A percentile compares a stretch with the other conserved stretches of the same genome.
phyloP scores from a whole-genome alignment of 106 monocot genomes.

The Dactylorhiza incarnata region DNA sequence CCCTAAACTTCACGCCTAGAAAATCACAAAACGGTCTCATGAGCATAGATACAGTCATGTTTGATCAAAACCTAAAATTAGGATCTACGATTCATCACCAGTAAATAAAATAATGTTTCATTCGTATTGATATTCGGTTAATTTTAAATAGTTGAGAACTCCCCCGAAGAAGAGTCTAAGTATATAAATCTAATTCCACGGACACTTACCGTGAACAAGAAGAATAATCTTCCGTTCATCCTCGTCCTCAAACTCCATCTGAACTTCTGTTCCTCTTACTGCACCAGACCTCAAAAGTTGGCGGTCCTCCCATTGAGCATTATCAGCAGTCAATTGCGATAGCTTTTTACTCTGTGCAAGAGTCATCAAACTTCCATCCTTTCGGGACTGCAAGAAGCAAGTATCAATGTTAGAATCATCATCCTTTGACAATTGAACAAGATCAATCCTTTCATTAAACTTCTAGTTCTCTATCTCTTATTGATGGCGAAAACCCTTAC shows the following conservation, averaged over 20 bases:
- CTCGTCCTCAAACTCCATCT: slow-evolving; percentile 95
- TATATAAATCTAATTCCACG: background rate
- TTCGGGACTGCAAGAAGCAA: slow-evolving; percentile 59
- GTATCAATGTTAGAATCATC: background rate
- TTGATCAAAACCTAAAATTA: too few species aligned
- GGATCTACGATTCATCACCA: too few species aligned
- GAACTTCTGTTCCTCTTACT: slow-evolving; percentile 92
- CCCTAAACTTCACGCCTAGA: background rate
- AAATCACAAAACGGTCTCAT: background rate
- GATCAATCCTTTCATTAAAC: background rate
- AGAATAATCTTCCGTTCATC: slow-evolving; percentile 98
- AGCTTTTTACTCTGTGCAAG: slow-evolving; percentile 93
- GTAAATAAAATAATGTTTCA: too few species aligned
- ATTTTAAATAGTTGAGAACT: too few species aligned
- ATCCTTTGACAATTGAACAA: background rate
- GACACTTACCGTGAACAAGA: slow-evolving; percentile 88
- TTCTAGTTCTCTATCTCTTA: background rate
- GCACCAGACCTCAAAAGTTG: slow-evolving; percentile 95
- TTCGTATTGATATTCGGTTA: too few species aligned
- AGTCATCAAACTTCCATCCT: slow-evolving; percentile 86
- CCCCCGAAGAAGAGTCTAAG: too few species aligned
- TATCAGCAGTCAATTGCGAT: slow-evolving; percentile 92
- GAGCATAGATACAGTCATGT: background rate
- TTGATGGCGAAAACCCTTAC: background rate
- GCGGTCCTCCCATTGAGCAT: slow-evolving; percentile 99